Percentiles rank a stretch among this genome's conserved stretches.
These are phyloP conservation scores for Sideroxylon spinosum DNA, from an alignment of 179 eudicot genomes.

Conservation along the genomic window DNA sequence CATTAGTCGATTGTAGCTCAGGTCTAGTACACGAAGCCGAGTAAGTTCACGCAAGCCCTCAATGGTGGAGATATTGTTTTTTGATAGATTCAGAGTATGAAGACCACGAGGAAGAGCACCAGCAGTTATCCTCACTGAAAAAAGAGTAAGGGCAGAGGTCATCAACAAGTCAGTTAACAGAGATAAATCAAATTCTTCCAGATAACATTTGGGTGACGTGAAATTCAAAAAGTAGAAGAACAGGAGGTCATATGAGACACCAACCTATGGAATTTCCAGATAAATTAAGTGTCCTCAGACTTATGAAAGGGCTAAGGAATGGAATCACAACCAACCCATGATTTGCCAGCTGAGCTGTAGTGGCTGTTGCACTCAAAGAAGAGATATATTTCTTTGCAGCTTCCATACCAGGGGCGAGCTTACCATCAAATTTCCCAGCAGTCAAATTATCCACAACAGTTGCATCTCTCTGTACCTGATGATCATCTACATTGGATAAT, in stretches of 20 bases:
- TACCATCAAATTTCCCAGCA: constrained; percentile 35
- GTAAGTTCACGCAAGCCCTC: constrained; percentile 93
- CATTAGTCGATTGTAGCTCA: constrained; percentile 81
- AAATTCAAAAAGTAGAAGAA: constrained; percentile 25
- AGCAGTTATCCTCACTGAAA: constrained; percentile 74
- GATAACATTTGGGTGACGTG: background rate
- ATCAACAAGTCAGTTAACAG: background rate
- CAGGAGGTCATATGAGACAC: constrained; percentile 18
- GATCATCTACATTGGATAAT: constrained; percentile 20
- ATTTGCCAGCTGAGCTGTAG: constrained; percentile 73
- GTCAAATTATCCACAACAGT: constrained; percentile 28
- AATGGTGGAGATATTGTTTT: constrained; percentile 69
- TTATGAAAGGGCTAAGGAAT: constrained; percentile 73
- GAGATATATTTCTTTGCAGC: constrained; percentile 75
- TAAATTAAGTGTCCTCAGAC: constrained; percentile 73
- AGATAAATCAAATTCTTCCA: background rate
- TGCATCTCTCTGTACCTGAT: constrained; percentile 24
- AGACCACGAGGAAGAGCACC: constrained; percentile 95
- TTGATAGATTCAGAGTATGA: constrained; percentile 76
- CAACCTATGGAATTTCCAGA: constrained; percentile 88
- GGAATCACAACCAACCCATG: constrained; percentile 88
- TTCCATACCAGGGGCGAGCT: constrained; percentile 59
- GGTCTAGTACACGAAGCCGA: constrained; percentile 79
- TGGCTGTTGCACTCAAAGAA: constrained; percentile 59
- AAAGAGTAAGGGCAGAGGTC: background rate